Percentiles rank a stretch among this genome's conserved stretches.
Evolutionary conservation across 164 flowering plant species (phyloP).

Genomic region (Amborella trichopoda): DNA sequence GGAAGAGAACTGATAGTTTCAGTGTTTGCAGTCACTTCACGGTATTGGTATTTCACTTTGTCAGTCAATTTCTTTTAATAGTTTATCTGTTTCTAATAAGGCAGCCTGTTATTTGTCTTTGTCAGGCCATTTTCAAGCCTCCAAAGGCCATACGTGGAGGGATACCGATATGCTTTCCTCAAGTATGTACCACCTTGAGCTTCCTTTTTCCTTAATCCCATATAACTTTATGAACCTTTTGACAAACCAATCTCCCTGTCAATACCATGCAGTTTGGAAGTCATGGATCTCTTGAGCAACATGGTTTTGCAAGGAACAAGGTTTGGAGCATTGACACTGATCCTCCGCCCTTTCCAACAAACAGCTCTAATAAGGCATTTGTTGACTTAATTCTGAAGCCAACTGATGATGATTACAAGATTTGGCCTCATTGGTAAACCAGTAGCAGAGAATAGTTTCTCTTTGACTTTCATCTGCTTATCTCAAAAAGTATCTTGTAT

Average conservation of each 20-base stretch:
- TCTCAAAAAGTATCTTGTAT: too few species aligned
- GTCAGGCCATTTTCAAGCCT: constrained; percentile 73
- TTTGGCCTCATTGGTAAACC: constrained; percentile 83
- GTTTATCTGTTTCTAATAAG: too few species aligned
- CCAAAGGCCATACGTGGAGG: constrained; percentile 96
- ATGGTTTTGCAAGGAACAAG: constrained; percentile 96
- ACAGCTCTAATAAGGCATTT: constrained; percentile 33
- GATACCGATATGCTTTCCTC: constrained; percentile 96
- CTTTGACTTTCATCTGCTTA: too few species aligned
- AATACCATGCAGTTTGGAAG: constrained; percentile 44
- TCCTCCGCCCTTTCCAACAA: constrained; percentile 67
- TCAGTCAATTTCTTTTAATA: too few species aligned
- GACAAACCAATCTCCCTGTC: background rate
- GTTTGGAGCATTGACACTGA: constrained; percentile 69
- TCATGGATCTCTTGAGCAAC: constrained; percentile 64
- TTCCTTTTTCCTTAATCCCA: constrained; percentile 1
- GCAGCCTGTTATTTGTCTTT: background rate
- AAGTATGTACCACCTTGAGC: constrained; percentile 49
- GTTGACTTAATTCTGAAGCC: constrained; percentile 74
- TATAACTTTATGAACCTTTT: background rate
- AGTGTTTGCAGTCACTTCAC: too few species aligned
- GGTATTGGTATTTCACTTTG: too few species aligned
- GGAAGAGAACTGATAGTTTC: too few species aligned
- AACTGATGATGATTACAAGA: constrained; percentile 67
- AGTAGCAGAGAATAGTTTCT: too few species aligned